phyloP scores from a whole-genome alignment of 495 filamentous ascomycete genomes.

The Talaromyces adpressus region DNA sequence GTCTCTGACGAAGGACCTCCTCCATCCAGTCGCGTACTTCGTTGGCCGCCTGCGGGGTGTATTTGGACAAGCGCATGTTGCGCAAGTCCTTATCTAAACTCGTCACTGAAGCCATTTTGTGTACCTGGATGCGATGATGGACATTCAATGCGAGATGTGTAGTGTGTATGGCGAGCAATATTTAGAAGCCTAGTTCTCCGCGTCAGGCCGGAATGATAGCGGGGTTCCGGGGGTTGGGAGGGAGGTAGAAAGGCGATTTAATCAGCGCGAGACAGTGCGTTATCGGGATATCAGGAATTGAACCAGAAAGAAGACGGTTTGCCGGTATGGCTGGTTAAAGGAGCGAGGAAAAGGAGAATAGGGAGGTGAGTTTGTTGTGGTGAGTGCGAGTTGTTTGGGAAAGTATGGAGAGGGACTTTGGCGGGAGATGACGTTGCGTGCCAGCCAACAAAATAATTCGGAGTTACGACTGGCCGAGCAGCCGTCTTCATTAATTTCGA shows the following conservation, averaged over 20 bases:
- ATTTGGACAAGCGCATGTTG: conserved; percentile 85
- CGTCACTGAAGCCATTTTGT: conserved; percentile 82
- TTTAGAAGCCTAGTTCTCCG: not conserved
- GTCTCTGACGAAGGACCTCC: conserved; percentile 62
- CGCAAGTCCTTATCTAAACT: conserved; percentile 94
- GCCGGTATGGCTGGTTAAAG: not conserved
- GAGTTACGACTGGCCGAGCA: not conserved
- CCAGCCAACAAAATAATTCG: not conserved
- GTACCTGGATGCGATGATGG: conserved; percentile 5
- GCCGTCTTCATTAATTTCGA: not conserved
- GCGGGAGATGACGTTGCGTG: not conserved
- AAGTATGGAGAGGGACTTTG: not conserved
- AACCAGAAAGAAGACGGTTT: not conserved
- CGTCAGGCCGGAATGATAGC: not conserved
- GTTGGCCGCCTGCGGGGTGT: conserved; percentile 85
- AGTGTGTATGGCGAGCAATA: not conserved
- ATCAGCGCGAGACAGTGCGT: not conserved
- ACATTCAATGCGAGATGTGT: not conserved
- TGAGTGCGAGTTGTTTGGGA: not conserved
- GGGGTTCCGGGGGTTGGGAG: not conserved
- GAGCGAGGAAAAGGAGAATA: not conserved
- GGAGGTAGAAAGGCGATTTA: not conserved
- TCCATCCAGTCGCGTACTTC: conserved; percentile 88
- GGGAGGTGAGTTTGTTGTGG: not conserved
- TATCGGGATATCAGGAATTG: not conserved